Conservation (phyloP, 768 basidiomycete genomes). For the Brasilioporus rufonigricans region DNA sequence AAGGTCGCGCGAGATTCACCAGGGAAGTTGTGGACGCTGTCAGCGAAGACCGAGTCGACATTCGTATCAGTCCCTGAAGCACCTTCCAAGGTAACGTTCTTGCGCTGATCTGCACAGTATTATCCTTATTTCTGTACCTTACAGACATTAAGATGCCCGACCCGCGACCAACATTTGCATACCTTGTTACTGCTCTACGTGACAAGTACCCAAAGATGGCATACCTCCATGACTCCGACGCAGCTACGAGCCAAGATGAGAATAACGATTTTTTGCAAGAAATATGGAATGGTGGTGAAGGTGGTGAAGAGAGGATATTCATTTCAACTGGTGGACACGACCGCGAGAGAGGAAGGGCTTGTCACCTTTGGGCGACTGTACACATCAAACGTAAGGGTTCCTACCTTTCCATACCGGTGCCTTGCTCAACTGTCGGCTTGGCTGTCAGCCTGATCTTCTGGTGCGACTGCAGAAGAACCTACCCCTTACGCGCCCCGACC, state of each 20-base stretch:
- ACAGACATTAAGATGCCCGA: no score
- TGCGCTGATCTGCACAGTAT: background rate
- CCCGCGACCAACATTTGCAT: no score
- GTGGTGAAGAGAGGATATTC: background rate
- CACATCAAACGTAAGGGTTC: no score
- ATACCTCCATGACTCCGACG: no score
- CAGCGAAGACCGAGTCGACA: background rate
- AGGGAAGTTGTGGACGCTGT: background rate
- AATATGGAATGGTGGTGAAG: background rate
- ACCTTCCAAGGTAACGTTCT: background rate
- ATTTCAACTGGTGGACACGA: no score
- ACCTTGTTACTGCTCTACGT: no score
- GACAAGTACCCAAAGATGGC: no score
- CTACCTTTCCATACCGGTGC: no score
- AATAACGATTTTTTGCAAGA: no score
- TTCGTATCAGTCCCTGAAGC: no score
- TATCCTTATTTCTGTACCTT: no score
- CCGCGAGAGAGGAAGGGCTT: background rate
- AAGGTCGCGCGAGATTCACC: background rate
- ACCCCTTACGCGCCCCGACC: constrained; percentile 7
- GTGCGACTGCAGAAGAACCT: constrained; percentile 23
- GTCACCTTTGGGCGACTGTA: background rate
- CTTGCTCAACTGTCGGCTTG: background rate
- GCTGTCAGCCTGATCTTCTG: constrained; percentile 32
- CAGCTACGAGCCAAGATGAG: no score